Conservation (phyloP, 257 asterid species). For the Capsicum baccatum region DNA sequence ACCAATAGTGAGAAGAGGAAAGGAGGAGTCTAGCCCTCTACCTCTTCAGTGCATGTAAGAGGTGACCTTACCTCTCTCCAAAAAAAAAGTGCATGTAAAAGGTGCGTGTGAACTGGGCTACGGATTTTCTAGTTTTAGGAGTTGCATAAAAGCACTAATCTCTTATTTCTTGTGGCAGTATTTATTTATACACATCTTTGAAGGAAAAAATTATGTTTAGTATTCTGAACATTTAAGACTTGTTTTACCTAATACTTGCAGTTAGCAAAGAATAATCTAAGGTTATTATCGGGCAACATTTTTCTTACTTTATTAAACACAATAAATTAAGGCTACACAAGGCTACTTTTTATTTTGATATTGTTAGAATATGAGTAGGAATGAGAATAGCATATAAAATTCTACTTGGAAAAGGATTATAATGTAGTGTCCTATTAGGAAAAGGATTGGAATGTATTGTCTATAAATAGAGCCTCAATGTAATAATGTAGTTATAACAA, state of each 20-base stretch:
- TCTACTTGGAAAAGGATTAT: no score
- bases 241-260: not conserved
- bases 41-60: no score
- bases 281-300: not conserved
- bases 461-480: no score
- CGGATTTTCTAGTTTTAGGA: not conserved
- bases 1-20: no score
- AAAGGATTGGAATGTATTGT: no score
- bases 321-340: not conserved
- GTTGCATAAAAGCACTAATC: not conserved
- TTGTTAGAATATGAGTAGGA: no score
- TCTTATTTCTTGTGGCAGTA: not conserved
- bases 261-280: not conserved
- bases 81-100: not conserved
- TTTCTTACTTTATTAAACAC: not conserved
- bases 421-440: no score
- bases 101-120: not conserved
- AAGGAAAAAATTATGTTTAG: not conserved
- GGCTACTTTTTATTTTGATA: not conserved
- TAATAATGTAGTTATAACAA: no score
- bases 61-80: no score
- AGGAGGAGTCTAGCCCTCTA: no score
- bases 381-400: no score
- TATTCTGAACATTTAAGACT: not conserved
- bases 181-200: not conserved